These are phyloP conservation scores for Psidium friedrichsthalianum DNA, from an alignment of 345 rosid species.

Conservation along the genomic window DNA sequence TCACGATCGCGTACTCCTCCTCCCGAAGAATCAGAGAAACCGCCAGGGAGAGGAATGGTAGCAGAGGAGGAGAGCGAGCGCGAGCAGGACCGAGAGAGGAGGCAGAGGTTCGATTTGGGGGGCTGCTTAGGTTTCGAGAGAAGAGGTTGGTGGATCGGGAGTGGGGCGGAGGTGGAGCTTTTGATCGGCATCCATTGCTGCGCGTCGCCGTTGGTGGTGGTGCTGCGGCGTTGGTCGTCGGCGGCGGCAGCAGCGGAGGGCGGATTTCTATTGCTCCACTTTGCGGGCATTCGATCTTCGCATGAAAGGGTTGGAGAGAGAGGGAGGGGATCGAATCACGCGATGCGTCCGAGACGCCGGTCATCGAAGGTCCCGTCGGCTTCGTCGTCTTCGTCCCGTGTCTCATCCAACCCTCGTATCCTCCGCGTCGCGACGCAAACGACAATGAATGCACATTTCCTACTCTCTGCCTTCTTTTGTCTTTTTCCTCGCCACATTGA, in stretches of 20 bases:
- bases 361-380: not conserved
- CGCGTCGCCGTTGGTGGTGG: not conserved
- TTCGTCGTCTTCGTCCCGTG: not conserved
- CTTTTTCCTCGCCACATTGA: not conserved
- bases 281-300: conserved; percentile 61
- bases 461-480: not conserved
- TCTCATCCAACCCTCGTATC: not conserved
- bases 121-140: conserved; percentile 17
- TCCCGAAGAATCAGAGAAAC: not conserved
- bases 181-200: conserved; percentile 51
- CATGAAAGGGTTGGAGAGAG: conserved; percentile 43
- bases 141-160: conserved; percentile 28
- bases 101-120: conserved; percentile 13
- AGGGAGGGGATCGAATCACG: not conserved
- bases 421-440: not conserved
- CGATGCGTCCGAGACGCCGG: conserved; percentile 1
- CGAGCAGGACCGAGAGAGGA: conserved; percentile 10
- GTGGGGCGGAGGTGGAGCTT: conserved; percentile 35
- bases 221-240: not conserved
- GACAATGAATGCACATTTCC: not conserved
- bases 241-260: not conserved
- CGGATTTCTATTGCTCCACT: conserved; percentile 6
- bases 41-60: conserved; percentile 10
- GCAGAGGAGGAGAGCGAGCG: conserved; percentile 14
- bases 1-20: conserved; percentile 28